These are phyloP conservation scores for Mycena albidolilacea DNA, from an alignment of 768 basidiomycete genomes.

Conservation along the genomic window DNA sequence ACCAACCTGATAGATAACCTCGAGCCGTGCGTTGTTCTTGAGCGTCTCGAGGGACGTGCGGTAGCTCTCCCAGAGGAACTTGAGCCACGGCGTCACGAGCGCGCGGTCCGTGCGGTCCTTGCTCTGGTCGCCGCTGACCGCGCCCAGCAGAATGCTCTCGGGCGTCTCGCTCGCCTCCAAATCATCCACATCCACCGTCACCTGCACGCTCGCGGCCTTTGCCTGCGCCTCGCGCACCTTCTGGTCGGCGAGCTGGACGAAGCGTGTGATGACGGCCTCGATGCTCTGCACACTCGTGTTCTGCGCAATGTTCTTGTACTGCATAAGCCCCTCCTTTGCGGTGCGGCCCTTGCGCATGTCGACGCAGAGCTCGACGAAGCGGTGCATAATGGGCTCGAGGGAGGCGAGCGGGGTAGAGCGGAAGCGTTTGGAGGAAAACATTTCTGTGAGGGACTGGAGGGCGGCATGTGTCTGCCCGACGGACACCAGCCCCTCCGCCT, in stretches of 20 bases:
- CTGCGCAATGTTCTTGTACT: slow-evolving; percentile 98
- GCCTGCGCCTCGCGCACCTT: slow-evolving; percentile 91
- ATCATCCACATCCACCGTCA: slow-evolving; percentile 90
- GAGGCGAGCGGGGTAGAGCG: slow-evolving; percentile 89
- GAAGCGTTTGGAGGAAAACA: slow-evolving; percentile 95
- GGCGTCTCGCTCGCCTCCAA: slow-evolving; percentile 97
- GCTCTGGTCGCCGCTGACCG: slow-evolving; percentile 91
- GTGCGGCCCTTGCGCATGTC: slow-evolving; percentile 94
- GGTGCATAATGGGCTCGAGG: slow-evolving; percentile 95
- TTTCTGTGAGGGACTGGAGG: slow-evolving; percentile 90
- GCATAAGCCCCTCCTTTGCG: slow-evolving; percentile 96
- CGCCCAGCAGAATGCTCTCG: slow-evolving; percentile 90
- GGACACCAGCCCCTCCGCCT: slow-evolving; percentile 94
- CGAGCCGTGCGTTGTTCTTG: slow-evolving; percentile 94
- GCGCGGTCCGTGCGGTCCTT: slow-evolving; percentile 96
- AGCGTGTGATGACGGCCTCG: slow-evolving; percentile 90
- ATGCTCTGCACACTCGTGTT: slow-evolving; percentile 93
- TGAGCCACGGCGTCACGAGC: slow-evolving; percentile 97
- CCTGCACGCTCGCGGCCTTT: slow-evolving; percentile 80
- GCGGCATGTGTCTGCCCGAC: slow-evolving; percentile 94
- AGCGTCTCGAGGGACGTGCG: slow-evolving; percentile 95
- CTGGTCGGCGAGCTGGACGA: slow-evolving; percentile 84
- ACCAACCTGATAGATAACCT: slow-evolving; percentile 93
- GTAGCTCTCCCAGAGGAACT: slow-evolving; percentile 99
- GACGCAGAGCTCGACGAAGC: slow-evolving; percentile 97